Conservation (phyloP, 139 green algal species). For the Zygnema circumcarinatum region DNA sequence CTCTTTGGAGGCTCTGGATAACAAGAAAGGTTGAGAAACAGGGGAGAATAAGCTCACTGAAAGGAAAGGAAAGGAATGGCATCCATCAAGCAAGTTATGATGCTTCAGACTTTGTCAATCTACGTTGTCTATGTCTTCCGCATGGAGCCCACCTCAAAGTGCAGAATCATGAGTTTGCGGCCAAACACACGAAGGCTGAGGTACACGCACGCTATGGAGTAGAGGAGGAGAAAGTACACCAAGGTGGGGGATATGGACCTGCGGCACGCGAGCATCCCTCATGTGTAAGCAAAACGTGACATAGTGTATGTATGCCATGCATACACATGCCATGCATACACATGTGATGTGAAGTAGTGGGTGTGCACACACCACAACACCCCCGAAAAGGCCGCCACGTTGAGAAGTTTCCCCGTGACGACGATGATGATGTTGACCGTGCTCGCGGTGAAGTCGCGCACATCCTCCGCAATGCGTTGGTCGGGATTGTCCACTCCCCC, state of each 20-base stretch:
- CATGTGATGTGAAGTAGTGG: conserved; percentile 5
- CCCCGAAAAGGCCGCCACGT: conserved; percentile 83
- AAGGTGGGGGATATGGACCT: conserved; percentile 56
- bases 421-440: conserved; percentile 72
- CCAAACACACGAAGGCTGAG: conserved; percentile 84
- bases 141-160: conserved; percentile 69
- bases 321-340: too few species aligned
- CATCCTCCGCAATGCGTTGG: conserved; percentile 90
- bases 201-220: conserved; percentile 79
- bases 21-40: conserved; percentile 1
- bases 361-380: conserved; percentile 46
- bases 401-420: conserved; percentile 79
- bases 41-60: conserved; percentile 7
- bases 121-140: background rate
- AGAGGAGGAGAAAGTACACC: conserved; percentile 84
- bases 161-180: conserved; percentile 73
- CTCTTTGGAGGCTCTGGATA: conserved; percentile 67
- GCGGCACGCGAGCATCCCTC: background rate
- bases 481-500: conserved; percentile 64
- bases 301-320: background rate
- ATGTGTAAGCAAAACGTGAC: background rate
- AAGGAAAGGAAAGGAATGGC: background rate
- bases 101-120: background rate
- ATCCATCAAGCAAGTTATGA: background rate
- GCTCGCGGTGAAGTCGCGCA: conserved; percentile 72